Base-by-base conservation (phyloP, 495 filamentous ascomycete species). In the Ramalina peruviana region DNA sequence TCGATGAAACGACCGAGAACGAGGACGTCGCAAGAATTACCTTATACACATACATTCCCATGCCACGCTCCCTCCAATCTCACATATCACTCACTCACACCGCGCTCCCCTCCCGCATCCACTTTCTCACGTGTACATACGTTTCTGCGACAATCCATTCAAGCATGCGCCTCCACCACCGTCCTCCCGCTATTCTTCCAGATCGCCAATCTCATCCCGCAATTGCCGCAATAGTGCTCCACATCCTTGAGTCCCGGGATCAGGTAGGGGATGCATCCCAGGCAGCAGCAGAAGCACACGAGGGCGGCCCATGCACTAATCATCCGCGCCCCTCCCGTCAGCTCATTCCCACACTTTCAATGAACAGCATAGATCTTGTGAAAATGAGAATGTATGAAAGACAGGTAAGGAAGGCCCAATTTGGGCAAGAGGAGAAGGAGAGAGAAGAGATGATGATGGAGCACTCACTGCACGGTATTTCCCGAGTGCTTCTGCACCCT, bases 191-290 rank as follows among this genome's bases (percentile, higher is more conserved):
- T 74, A n/a, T 66, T 67, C 61, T 77, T 72, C 69, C 70, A 76
- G 1, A 60, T 69, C 5, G 72, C 73, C 23, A 77, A 66, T 48
- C 68, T 54, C 2, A 61, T 58, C 41, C 67, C 64, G 50, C 74
- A 77, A 17, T 68, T 60, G 4, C 71, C 72, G 47, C 74, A 77
- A 30, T 65, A 65, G 53, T 77, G 74, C 49, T 73, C 58, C 2
- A 71, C 66, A 53, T 77, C 72, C 57, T 77, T 77, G 26, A 76
- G 62, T 26, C 60, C 62, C 11, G 66, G 61, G 54, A 74, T 63
- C 48, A 75, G 33, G 55, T 76, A 77, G 5, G 74, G 73, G 48
- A 77, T 68, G 50, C 71, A 76, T 41, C 72, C 69, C 19, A 76
- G 58, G 52, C 70, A 72, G 58, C 62, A 60, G 53, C 64, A 72